Evolutionary conservation across 2,329 filamentous ascomycete species (phyloP), one percentile per base, ranked within the genome.

Genomic region (Paecilomyces dactylethromorphus): DNA sequence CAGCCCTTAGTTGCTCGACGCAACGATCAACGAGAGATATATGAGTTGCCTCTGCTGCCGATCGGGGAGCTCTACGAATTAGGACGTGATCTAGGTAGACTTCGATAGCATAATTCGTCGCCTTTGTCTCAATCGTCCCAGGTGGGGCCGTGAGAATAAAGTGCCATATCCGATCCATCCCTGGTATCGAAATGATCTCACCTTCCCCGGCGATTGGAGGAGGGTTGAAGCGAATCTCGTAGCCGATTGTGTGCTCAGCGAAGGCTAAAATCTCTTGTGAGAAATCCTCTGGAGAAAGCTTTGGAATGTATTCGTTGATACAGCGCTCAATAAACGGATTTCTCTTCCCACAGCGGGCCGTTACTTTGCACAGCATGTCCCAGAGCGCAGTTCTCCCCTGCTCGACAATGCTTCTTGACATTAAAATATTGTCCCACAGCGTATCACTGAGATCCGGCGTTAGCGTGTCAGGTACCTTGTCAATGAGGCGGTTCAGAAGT

Each of bases 161-260:
- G 24, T 86, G 84, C 92, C 92, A 96, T n/a, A 96, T 78, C 59
- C 92, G 83, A 65, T 94, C 89, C 62, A 79, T 78, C 6, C 80
- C 79, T 3, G 79, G 77, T 55, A 79, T 72, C n/a, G 68, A 64
- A n/a, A 79, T 69, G 29, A 78, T 69, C 53, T 78, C 72, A 55
- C 74, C 61, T 32, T 76, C 75, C 8, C 61, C 62, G 15, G 72
- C 69, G 13, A 66, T 51, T 83, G 79, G 26, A 76, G 84, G 63
- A 73, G 82, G 61, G 78, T 82, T 63, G 64, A 87, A 88, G 1
- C 81, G 73, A 60, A 87, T 86, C 24, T 82, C 76, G 39, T 80
- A 77, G 7, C 71, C 65, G 24, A 78, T 67, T 1, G 73, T 67
- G 51, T 77, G 71, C 57, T 79, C 75, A 3, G 74, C 74, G 63